Evolutionary conservation across 2,329 filamentous ascomycete genomes (phyloP).

Genomic region (Biscogniauxia mediterranea): DNA sequence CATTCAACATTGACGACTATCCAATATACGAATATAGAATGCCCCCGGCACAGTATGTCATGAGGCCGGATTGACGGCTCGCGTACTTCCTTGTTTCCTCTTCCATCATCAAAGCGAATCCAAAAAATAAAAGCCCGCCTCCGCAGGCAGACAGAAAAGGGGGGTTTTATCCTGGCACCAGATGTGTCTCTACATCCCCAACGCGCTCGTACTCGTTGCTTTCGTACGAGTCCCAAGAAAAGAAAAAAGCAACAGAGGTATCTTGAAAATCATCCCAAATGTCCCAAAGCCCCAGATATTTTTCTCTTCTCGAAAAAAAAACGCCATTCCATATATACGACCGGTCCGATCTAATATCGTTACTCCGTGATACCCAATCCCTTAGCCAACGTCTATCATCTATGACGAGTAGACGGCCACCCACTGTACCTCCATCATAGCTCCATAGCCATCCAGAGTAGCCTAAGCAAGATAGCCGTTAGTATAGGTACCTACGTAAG

Average conservation of each 20-base stretch:
- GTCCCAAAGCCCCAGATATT: background rate
- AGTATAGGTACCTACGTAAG: slow-evolving; percentile 14
- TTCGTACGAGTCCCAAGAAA: background rate
- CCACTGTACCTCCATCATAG: slow-evolving; percentile 35
- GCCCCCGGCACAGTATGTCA: background rate
- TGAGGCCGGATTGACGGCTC: background rate
- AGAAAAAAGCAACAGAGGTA: slow-evolving; percentile 27
- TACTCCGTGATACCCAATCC: slow-evolving; percentile 4
- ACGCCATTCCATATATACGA: slow-evolving; percentile 24
- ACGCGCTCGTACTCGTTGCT: background rate
- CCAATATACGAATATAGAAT: slow-evolving; percentile 12
- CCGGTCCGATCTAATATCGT: slow-evolving; percentile 16
- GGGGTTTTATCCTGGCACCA: background rate
- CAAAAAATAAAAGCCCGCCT: background rate
- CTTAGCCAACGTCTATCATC: slow-evolving; percentile 2
- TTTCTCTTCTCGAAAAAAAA: slow-evolving; percentile 13
- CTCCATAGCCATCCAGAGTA: slow-evolving; percentile 30
- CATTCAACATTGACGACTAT: slow-evolving; percentile 10
- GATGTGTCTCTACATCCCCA: background rate
- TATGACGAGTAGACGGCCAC: slow-evolving; percentile 33
- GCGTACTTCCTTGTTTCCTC: background rate
- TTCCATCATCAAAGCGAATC: background rate
- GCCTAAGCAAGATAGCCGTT: slow-evolving; percentile 13
- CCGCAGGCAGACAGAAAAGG: too few relatives aligned
- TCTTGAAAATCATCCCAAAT: slow-evolving; percentile 22